A percentile compares a stretch with the other conserved stretches of the same genome.
These are phyloP conservation scores for Meripilus lineatus DNA, from an alignment of 1,284 basidiomycete genomes.

Conservation along the genomic window DNA sequence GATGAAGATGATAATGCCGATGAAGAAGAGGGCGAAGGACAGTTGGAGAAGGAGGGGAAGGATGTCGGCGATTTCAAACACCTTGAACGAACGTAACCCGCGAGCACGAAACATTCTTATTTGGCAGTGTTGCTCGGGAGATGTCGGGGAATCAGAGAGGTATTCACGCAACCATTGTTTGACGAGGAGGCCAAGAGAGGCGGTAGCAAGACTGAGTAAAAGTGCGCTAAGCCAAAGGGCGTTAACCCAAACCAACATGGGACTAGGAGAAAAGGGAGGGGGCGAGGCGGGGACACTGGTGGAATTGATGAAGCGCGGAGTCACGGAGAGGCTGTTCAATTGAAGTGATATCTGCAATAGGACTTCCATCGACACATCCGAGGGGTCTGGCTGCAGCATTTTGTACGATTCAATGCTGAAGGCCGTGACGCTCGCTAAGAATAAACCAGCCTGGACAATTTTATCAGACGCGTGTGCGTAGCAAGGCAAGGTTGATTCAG, in stretches of 20 bases:
- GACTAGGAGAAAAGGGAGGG: neutral
- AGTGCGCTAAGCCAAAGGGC: conserved; percentile 19
- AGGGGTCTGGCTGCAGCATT: conserved; percentile 13
- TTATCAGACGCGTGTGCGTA: neutral
- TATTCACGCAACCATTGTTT: conserved; percentile 21
- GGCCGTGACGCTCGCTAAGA: conserved; percentile 18
- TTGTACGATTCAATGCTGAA: conserved; percentile 19
- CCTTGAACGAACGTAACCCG: conserved; percentile 14
- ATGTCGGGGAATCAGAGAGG: conserved; percentile 1
- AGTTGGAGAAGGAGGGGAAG: conserved; percentile 18
- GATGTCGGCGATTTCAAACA: conserved; percentile 13
- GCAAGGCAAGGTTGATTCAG: neutral
- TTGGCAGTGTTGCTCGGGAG: neutral
- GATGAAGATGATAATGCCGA: conserved; percentile 12
- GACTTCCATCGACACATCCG: conserved; percentile 7
- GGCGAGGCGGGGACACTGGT: neutral
- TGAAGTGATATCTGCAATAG: conserved; percentile 12
- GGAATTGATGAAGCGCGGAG: too few species aligned
- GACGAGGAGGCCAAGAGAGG: conserved; percentile 16
- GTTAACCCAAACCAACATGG: conserved; percentile 11
- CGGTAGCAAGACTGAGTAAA: conserved; percentile 12
- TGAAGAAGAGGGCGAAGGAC: conserved; percentile 21
- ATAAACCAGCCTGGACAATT: conserved; percentile 20
- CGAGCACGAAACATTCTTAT: conserved; percentile 13
- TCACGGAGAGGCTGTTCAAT: neutral